These are phyloP conservation scores for Scutellaria baicalensis DNA, from an alignment of 257 asterid species.

Conservation along the genomic window DNA sequence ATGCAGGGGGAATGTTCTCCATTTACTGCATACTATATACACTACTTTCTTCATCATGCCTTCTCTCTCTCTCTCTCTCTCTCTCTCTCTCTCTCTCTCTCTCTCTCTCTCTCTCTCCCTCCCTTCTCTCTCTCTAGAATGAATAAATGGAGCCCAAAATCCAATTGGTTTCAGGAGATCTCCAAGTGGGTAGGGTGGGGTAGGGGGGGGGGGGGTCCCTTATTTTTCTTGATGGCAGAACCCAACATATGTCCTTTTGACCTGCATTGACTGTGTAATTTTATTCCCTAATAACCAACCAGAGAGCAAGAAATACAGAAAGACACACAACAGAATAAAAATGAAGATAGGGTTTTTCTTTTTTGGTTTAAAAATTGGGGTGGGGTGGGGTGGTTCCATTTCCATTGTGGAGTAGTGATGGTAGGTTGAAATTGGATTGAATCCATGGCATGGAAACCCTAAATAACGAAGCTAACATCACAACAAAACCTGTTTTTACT, in stretches of 20 bases:
- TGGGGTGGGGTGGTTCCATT: constrained; percentile 6
- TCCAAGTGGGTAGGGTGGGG: constrained; percentile 24
- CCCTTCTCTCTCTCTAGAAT: too few relatives aligned
- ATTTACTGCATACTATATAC: constrained; percentile 4
- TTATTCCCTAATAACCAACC: constrained; percentile 46
- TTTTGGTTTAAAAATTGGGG: background rate
- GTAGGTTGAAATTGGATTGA: too few relatives aligned
- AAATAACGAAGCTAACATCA: constrained; percentile 20
- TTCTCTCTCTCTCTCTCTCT: background rate
- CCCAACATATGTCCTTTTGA: constrained; percentile 44
- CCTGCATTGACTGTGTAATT: constrained; percentile 44
- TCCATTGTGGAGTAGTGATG: background rate
- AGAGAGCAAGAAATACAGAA: constrained; percentile 15
- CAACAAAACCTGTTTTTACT: constrained; percentile 15
- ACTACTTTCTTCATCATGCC: background rate
- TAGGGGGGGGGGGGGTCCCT: constrained; percentile 35
- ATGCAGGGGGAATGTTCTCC: constrained; percentile 51
- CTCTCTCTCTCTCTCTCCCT: background rate
- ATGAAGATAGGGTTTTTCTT: background rate
- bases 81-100: too few relatives aligned
- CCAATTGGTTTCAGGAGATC: constrained; percentile 46
- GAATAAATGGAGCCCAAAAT: constrained; percentile 11
- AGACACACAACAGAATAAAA: background rate
- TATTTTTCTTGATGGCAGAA: constrained; percentile 19
- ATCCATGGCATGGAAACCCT: constrained; percentile 19